Base-by-base conservation (phyloP, 2,329 filamentous ascomycete species). In the Arthrinium phaeospermum region DNA sequence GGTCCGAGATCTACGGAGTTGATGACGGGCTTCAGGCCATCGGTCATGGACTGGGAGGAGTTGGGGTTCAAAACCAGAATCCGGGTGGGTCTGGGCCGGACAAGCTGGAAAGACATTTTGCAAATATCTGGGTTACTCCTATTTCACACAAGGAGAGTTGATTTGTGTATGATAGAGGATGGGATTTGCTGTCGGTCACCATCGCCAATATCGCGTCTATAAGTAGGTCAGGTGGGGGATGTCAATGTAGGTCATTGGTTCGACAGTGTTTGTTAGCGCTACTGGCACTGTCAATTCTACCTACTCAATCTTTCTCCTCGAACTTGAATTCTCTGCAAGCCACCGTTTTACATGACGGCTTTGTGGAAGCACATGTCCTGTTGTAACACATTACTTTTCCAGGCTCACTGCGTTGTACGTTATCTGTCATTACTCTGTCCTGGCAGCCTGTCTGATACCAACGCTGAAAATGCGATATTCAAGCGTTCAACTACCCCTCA, bases 11-110 rank as follows among this genome's bases (percentile, higher is more conserved):
- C 75, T 75, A 87, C 78, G 70, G 80, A 78, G 61, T 83, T 81
- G 72, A 91, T 84, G 68, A 86, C 83, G 67, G 82, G 78, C 71
- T 86, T 86, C 77, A 95, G 86, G 37, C 88, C 89, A 8, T 89
- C 84, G 14, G 93, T 96, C 93, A 96, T 96, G 71, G 86, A 84
- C 71, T 83, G 77, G 0, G 91, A 94, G 2, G 92, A 94, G 83
- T 96, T 96, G 46, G 94, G 93, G 78, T 96, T 96, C 77, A 96
- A 87, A 73, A 96, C 85, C 53, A 96, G 86, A 74, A 95, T 90
- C 74, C 81, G 86, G 74, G 82, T 83, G 37, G 75, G 76, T 73
- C 76, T 77, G 49, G 76, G 77, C 53, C 80, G 78, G 24, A 24
- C 34, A 6, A 41, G 3, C 14, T 64, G 19, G 10, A 64, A 24